phyloP scores from a whole-genome alignment of 2,329 filamentous ascomycete species.

The Beauveria sp. region DNA sequence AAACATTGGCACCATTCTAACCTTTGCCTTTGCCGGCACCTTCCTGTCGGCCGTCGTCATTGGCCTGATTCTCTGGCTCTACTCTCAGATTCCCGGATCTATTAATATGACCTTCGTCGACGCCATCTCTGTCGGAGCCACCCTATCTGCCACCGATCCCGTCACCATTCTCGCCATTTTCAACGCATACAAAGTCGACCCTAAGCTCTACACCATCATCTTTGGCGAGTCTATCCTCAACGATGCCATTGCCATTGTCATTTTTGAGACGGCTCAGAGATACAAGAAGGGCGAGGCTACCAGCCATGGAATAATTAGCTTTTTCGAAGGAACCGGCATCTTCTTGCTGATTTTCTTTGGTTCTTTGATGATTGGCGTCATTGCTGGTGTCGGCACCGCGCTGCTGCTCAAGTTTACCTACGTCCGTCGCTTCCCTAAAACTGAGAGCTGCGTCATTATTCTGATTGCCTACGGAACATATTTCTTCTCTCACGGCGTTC shows the following conservation, averaged over 20 bases:
- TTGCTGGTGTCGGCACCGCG: slow-evolving; percentile 81
- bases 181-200: slow-evolving; percentile 98
- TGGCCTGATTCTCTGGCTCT: slow-evolving; percentile 79
- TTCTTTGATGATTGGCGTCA: slow-evolving; percentile 79
- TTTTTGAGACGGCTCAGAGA: slow-evolving; percentile 94
- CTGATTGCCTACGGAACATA: slow-evolving; percentile 94
- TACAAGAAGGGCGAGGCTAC: slow-evolving; percentile 71
- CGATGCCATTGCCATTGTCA: slow-evolving; percentile 95
- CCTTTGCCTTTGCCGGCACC: slow-evolving; percentile 94
- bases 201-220: slow-evolving; percentile 96
- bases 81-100: slow-evolving; percentile 77
- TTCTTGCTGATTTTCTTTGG: slow-evolving; percentile 96
- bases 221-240: slow-evolving; percentile 98
- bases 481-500: slow-evolving; percentile 92
- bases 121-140: slow-evolving; percentile 92
- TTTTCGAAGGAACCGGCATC: slow-evolving; percentile 86
- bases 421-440: slow-evolving; percentile 86
- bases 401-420: slow-evolving; percentile 91
- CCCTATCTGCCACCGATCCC: slow-evolving; percentile 90
- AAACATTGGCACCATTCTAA: slow-evolving; percentile 94
- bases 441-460: slow-evolving; percentile 89
- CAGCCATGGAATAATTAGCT: slow-evolving; percentile 67
- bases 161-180: slow-evolving; percentile 98
- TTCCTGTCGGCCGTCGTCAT: slow-evolving; percentile 96
- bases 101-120: slow-evolving; percentile 87